A percentile compares a stretch with the other conserved stretches of the same genome.
Evolutionary conservation across 2,329 filamentous ascomycete genomes (phyloP).

Genomic region (Leptographium flavum): DNA sequence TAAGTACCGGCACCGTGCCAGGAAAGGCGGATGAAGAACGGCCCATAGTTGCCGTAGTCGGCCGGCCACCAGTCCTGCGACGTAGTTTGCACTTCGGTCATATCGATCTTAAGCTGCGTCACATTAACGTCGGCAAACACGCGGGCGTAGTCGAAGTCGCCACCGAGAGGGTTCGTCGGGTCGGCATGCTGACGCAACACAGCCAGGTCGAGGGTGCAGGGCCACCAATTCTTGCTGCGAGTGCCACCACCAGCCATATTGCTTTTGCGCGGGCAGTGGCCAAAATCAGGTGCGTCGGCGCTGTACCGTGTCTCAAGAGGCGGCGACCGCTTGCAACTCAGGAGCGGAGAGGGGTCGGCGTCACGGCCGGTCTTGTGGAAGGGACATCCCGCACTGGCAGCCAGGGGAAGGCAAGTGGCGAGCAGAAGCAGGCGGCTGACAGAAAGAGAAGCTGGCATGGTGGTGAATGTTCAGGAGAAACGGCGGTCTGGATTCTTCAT

Average conservation of each 20-base stretch:
- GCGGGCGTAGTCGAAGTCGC: conserved; percentile 58
- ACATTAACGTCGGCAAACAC: conserved; percentile 38
- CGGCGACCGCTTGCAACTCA: neutral
- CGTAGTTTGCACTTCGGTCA: conserved; percentile 57
- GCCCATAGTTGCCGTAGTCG: conserved; percentile 69
- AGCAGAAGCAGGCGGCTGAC: neutral
- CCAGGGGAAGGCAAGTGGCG: neutral
- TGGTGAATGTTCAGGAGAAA: too few species aligned
- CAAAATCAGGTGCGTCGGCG: neutral
- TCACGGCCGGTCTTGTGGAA: neutral
- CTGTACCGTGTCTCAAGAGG: neutral
- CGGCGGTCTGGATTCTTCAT: too few species aligned
- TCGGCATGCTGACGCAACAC: conserved; percentile 58
- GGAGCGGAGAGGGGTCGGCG: too few species aligned
- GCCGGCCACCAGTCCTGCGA: conserved; percentile 74
- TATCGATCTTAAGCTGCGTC: conserved; percentile 51
- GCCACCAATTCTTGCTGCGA: conserved; percentile 61
- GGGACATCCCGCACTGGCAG: neutral
- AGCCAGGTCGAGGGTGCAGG: conserved; percentile 50
- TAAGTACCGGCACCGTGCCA: conserved; percentile 75
- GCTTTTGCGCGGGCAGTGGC: neutral
- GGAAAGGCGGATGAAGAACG: conserved; percentile 66
- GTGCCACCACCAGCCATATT: conserved; percentile 46
- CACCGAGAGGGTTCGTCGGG: conserved; percentile 46
- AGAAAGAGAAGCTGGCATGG: neutral